These are phyloP conservation scores for Magnusiomyces sp. DNA, from an alignment of 1,139 yeast species.

Conservation along the genomic window DNA sequence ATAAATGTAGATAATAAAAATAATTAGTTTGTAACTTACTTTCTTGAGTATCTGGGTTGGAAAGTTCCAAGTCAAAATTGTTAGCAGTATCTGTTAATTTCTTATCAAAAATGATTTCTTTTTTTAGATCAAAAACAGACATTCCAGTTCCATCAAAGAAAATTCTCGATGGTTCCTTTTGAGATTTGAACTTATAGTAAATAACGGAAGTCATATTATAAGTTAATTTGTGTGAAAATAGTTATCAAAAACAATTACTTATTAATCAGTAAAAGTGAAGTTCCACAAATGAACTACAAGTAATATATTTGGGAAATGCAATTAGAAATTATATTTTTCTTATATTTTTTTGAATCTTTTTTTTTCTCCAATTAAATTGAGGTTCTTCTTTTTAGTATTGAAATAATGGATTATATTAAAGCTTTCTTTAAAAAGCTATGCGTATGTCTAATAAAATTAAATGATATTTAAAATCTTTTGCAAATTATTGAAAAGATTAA, in stretches of 20 bases:
- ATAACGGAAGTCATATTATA: slow-evolving; percentile 74
- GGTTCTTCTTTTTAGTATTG: neutral
- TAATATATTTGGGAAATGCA: slow-evolving; percentile 1
- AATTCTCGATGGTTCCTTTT: slow-evolving; percentile 68
- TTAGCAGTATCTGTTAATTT: slow-evolving; percentile 78
- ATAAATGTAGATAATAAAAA: neutral
- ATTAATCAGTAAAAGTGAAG: too few relatives aligned
- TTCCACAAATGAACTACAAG: too few relatives aligned
- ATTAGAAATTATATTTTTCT: slow-evolving; percentile 1
- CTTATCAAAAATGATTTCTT: slow-evolving; percentile 78
- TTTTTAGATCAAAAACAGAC: slow-evolving; percentile 85
- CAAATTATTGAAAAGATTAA: too few relatives aligned
- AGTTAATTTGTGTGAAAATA: too few relatives aligned
- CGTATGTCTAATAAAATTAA: neutral
- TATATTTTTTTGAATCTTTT: neutral
- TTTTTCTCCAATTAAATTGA: neutral
- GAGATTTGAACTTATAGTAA: slow-evolving; percentile 81
- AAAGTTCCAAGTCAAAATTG: slow-evolving; percentile 59
- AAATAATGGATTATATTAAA: slow-evolving; percentile 1
- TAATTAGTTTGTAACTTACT: slow-evolving; percentile 18
- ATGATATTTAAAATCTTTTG: too few relatives aligned
- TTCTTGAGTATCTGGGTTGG: slow-evolving; percentile 71
- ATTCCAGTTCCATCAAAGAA: slow-evolving; percentile 95
- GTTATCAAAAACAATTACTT: too few relatives aligned
- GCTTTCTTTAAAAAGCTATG: slow-evolving; percentile 1